Evolutionary conservation across 345 rosid genomes (phyloP).

Genomic region (Psidium friedrichsthalianum): DNA sequence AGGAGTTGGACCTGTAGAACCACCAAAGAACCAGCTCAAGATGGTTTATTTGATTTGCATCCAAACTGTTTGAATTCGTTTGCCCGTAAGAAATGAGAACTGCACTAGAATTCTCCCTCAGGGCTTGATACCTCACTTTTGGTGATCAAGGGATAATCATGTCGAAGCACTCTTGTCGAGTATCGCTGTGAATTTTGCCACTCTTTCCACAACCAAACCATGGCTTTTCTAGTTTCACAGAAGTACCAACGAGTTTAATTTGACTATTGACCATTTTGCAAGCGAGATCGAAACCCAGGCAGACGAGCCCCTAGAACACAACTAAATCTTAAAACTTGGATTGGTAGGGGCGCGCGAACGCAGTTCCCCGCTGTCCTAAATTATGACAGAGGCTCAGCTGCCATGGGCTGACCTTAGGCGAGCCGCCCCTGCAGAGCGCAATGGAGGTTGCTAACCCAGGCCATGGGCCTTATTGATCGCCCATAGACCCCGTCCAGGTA

Average conservation of each 20-base stretch:
- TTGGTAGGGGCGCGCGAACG: not conserved
- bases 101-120: not conserved
- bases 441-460: not conserved
- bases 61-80: not conserved
- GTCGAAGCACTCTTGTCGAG: too few species aligned
- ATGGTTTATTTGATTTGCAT: not conserved
- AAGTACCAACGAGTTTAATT: too few species aligned
- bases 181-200: too few species aligned
- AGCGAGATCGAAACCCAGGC: not conserved
- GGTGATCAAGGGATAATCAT: too few species aligned
- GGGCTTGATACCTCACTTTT: too few species aligned
- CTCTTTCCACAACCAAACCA: too few species aligned
- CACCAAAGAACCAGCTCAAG: not conserved
- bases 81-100: not conserved
- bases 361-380: not conserved
- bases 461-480: not conserved
- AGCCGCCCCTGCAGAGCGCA: not conserved
- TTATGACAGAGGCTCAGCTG: not conserved
- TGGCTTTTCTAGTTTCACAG: too few species aligned
- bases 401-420: not conserved
- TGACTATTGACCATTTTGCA: not conserved
- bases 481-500: not conserved
- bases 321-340: not conserved
- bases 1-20: not conserved
- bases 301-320: not conserved